Evolutionary conservation across 495 filamentous ascomycete species (phyloP).

Genomic region (Penicillium pulvis): DNA sequence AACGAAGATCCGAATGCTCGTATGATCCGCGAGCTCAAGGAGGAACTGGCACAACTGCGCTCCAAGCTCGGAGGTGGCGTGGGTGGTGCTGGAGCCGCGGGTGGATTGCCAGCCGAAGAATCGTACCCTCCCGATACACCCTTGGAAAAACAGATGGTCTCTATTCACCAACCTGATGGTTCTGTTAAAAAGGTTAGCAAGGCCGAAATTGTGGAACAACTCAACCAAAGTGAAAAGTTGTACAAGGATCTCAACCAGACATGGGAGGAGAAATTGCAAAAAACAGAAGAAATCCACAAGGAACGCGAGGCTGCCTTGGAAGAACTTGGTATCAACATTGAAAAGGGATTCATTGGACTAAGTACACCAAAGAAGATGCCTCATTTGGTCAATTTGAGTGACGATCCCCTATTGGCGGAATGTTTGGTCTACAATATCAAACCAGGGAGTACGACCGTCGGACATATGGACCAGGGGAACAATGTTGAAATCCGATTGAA

Average conservation of each 20-base stretch:
- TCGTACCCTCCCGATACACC: slow-evolving; percentile 89
- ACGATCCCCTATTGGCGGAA: slow-evolving; percentile 93
- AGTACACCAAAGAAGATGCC: slow-evolving; percentile 99
- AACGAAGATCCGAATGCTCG: slow-evolving; percentile 99
- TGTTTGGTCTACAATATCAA: slow-evolving; percentile 99
- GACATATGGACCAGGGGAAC: slow-evolving; percentile 81
- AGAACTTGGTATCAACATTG: slow-evolving; percentile 97
- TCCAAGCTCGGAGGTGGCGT: slow-evolving; percentile 79
- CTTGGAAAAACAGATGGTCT: slow-evolving; percentile 92
- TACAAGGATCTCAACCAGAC: slow-evolving; percentile 97
- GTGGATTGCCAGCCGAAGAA: slow-evolving; percentile 63
- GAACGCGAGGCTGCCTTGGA: slow-evolving; percentile 94
- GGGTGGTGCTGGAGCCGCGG: slow-evolving; percentile 40
- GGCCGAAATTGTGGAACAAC: slow-evolving; percentile 95
- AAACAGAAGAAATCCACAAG: slow-evolving; percentile 96
- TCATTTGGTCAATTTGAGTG: slow-evolving; percentile 95
- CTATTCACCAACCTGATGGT: slow-evolving; percentile 84
- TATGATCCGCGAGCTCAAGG: slow-evolving; percentile 98
- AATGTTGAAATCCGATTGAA: slow-evolving; percentile 90
- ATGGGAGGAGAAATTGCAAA: slow-evolving; percentile 94
- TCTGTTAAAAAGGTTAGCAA: slow-evolving; percentile 94
- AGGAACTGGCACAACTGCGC: slow-evolving; percentile 84
- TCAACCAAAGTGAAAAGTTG: slow-evolving; percentile 93
- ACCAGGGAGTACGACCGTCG: slow-evolving; percentile 88
- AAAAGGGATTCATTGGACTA: slow-evolving; percentile 94